Conservation (phyloP, 306 rosid species). For the Crotalaria pallida region DNA sequence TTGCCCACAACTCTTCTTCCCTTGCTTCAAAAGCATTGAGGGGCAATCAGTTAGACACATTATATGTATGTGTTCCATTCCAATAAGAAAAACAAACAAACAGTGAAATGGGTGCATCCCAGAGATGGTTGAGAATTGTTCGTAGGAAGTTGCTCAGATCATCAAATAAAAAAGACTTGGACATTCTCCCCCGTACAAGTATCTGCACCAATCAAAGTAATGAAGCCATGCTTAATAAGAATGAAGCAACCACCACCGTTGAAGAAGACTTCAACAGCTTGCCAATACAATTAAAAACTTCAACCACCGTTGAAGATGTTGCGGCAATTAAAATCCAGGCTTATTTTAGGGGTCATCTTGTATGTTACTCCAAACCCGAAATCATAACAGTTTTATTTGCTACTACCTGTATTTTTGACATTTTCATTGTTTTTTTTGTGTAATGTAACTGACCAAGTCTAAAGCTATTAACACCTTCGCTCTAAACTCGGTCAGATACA, state of each 20-base stretch:
- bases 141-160: slow-evolving; percentile 37
- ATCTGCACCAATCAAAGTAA: slow-evolving; percentile 22
- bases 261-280: not conserved
- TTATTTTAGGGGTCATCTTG: slow-evolving; percentile 81
- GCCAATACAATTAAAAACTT: not conserved
- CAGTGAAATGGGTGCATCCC: slow-evolving; percentile 32
- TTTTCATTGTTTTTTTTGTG: not conserved
- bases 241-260: slow-evolving; percentile 23
- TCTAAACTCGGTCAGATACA: too few relatives aligned
- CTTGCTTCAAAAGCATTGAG: slow-evolving; percentile 22
- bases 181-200: slow-evolving; percentile 26
- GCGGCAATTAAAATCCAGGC: slow-evolving; percentile 81
- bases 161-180: slow-evolving; percentile 28
- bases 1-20: slow-evolving; percentile 45
- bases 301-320: slow-evolving; percentile 28
- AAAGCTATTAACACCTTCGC: too few relatives aligned
- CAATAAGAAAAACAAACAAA: not conserved
- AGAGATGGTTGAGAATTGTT: slow-evolving; percentile 48
- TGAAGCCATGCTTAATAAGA: not conserved
- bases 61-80: not conserved
- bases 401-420: not conserved
- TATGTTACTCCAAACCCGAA: slow-evolving; percentile 17
- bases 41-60: not conserved
- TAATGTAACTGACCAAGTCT: too few relatives aligned
- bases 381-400: not conserved